Base-by-base conservation (phyloP, 768 basidiomycete genomes). In the Lentinula sp. region DNA sequence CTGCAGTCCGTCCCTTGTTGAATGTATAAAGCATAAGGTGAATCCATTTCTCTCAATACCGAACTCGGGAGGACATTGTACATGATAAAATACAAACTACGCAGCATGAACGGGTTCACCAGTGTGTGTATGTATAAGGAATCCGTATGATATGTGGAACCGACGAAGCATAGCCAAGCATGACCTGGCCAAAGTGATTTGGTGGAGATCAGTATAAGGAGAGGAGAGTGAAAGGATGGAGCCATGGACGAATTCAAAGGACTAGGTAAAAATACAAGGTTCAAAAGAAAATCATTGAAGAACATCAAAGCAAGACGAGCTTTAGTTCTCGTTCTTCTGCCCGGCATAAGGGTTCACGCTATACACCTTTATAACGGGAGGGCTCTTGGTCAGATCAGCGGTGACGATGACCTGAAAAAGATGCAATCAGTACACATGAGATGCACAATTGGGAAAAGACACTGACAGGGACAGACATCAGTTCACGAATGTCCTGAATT, bases 301-400 rank as follows among this genome's bases (percentile, higher is more conserved):
- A 39, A 13, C 37, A 2, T 2, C 18, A 31, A 23, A 21, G 23
- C 46, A 18, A 34, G 31, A 21, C 21, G 5, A 49, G 43, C 43
- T 66, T 74, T 16, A 56, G 31, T 56, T 56, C 73, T 82, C 82
- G 31, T 56, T 56, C 73, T 82, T 83, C 64, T 76, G 74, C 63
- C 82, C 81, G 45, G 91, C 87, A 72, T 91, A 95, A 7, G 94
- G 94, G 70, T 95, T 95, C 69, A 94, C 91, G 68, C 93, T 94
- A 80, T 95, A 95, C 61, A 98, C 94, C 74, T 97, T 95, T 80
- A 98, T 90, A 68, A 98, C 92, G 4, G 95, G 95, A 43, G 95
- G 95, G 66, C 91, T 93, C 84, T 96, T 97, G 63, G 93, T 93
- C 66, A 96, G 75, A 72, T 98, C 95, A 35, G 93, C 93, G 45